Conservation (phyloP, 306 rosid genomes). For the Lathyrus tuberosus region DNA sequence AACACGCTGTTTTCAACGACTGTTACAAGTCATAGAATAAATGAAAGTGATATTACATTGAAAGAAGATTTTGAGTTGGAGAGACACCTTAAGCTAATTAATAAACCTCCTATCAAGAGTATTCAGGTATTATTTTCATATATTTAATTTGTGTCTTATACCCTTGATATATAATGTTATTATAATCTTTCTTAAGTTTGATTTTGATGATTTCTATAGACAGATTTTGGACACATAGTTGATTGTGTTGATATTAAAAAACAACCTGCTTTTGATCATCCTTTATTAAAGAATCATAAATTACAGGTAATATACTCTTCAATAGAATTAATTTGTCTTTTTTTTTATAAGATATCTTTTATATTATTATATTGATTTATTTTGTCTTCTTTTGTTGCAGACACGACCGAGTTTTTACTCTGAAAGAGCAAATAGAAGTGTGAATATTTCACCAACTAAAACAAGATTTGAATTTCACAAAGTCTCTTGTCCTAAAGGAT, state of each 20-base stretch:
- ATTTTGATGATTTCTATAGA: neutral
- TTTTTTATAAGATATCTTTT: neutral
- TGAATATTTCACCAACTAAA: neutral
- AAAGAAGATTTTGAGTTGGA: neutral
- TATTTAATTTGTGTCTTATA: neutral
- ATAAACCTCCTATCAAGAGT: neutral
- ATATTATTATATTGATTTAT: no score
- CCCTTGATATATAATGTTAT: neutral
- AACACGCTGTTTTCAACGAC: neutral
- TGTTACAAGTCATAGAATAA: neutral
- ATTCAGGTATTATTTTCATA: neutral
- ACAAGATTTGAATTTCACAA: neutral
- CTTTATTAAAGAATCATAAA: neutral
- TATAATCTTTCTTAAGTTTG: neutral
- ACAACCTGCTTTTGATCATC: no score
- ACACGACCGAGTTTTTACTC: neutral
- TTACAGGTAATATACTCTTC: neutral
- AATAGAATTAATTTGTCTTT: neutral
- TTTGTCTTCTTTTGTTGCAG: neutral
- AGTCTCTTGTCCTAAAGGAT: neutral
- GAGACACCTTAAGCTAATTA: neutral
- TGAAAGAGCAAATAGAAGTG: neutral
- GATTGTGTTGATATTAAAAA: neutral
- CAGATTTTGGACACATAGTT: neutral
- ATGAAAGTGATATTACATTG: neutral